Conservation (phyloP, 73 alveolate genomes). For the Paramecium octaurelia region DNA sequence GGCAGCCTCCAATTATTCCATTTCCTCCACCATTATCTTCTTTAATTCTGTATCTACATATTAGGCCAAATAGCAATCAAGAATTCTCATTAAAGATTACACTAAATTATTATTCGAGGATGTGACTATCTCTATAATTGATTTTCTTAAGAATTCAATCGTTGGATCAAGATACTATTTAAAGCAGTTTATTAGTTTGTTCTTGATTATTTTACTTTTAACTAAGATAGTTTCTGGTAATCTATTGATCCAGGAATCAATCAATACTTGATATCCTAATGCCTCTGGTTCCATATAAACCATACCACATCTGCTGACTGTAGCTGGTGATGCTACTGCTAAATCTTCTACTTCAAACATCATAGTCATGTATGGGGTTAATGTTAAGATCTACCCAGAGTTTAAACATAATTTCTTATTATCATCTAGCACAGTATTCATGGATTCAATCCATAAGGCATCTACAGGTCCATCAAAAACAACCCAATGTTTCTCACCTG, state of each 20-base stretch:
- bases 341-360: slow-evolving; percentile 95
- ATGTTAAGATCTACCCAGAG: slow-evolving; percentile 80
- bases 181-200: slow-evolving; percentile 69
- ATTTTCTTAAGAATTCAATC: slow-evolving; percentile 78
- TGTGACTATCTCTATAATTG: slow-evolving; percentile 86
- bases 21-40: slow-evolving; percentile 82
- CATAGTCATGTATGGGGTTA: slow-evolving; percentile 85
- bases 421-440: slow-evolving; percentile 99
- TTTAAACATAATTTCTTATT: slow-evolving; percentile 86
- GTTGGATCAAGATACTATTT: slow-evolving; percentile 70
- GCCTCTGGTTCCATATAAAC: slow-evolving; percentile 98
- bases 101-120: slow-evolving; percentile 87
- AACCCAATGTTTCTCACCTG: slow-evolving; percentile 91
- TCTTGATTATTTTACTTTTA: slow-evolving; percentile 55
- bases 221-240: slow-evolving; percentile 45
- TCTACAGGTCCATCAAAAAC: slow-evolving; percentile 99
- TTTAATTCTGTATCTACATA: slow-evolving; percentile 83
- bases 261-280: slow-evolving; percentile 71
- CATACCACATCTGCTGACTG: slow-evolving; percentile 99
- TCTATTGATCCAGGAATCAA: slow-evolving; percentile 52
- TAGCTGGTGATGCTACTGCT: slow-evolving; percentile 99
- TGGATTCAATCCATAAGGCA: slow-evolving; percentile 95
- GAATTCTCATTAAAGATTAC: slow-evolving; percentile 78
- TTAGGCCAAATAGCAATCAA: slow-evolving; percentile 86
- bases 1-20: slow-evolving; percentile 83